A percentile compares a stretch with the other conserved stretches of the same genome.
phyloP scores from a whole-genome alignment of 2,329 filamentous ascomycete species.

The Gremmenia infestans region DNA sequence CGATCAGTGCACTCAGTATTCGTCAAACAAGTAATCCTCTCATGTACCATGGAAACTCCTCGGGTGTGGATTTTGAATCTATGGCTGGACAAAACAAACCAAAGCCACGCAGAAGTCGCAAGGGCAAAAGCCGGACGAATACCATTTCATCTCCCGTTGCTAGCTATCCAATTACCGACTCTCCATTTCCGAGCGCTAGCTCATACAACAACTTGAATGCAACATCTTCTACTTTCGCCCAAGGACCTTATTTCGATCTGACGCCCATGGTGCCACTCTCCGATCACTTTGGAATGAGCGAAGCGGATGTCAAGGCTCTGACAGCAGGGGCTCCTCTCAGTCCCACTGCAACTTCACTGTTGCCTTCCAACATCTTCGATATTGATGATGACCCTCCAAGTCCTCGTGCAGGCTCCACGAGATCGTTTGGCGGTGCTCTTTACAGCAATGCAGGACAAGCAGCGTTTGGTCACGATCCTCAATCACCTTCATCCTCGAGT shows the following conservation, averaged over 20 bases:
- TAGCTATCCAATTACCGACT: constrained; percentile 28
- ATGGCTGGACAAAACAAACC: constrained; percentile 24
- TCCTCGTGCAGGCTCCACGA: constrained; percentile 26
- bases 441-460: constrained; percentile 35
- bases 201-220: constrained; percentile 40
- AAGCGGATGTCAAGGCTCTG: constrained; percentile 56
- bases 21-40: constrained; percentile 25
- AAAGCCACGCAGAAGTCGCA: constrained; percentile 35
- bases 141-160: constrained; percentile 30
- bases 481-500: constrained; percentile 57
- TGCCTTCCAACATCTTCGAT: constrained; percentile 61
- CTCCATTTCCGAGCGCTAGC: constrained; percentile 33
- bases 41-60: constrained; percentile 31
- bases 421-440: constrained; percentile 27
- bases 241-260: constrained; percentile 41
- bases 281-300: constrained; percentile 44
- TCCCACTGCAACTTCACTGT: constrained; percentile 66
- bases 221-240: constrained; percentile 45
- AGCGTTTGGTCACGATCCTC: constrained; percentile 42
- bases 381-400: constrained; percentile 54
- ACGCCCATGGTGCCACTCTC: constrained; percentile 27
- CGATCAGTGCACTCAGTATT: constrained; percentile 11
- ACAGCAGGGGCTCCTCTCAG: constrained; percentile 67
- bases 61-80: constrained; percentile 31
- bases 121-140: constrained; percentile 36